These are phyloP conservation scores for Calocera viscosa DNA, from an alignment of 768 basidiomycete genomes.

Conservation along the genomic window DNA sequence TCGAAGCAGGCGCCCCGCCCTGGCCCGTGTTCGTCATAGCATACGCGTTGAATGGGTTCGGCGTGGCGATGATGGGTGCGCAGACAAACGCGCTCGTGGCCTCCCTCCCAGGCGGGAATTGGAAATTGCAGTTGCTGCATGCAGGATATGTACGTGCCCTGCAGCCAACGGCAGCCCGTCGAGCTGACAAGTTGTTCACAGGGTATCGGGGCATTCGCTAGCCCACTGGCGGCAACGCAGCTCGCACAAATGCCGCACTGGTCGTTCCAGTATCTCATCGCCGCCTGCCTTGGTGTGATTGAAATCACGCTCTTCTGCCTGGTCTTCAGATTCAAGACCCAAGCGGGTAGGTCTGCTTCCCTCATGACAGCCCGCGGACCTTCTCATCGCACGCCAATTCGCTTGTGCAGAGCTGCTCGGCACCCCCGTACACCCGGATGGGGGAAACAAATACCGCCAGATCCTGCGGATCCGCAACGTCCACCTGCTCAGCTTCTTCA, in stretches of 20 bases:
- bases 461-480: constrained; percentile 23
- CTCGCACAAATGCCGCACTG: constrained; percentile 54
- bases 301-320: constrained; percentile 39
- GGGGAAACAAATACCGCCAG: not conserved
- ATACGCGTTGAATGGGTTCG: constrained; percentile 36
- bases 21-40: constrained; percentile 36
- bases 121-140: constrained; percentile 22
- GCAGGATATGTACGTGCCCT: not conserved
- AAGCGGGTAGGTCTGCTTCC: not conserved
- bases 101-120: constrained; percentile 24
- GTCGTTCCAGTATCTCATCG: constrained; percentile 68
- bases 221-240: constrained; percentile 71
- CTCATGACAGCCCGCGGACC: too few species aligned
- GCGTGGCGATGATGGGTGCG: constrained; percentile 37
- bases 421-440: not conserved
- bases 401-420: not conserved
- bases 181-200: not conserved
- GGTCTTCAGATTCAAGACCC: not conserved
- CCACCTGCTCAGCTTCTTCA: constrained; percentile 25
- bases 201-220: constrained; percentile 36
- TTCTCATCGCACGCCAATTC: not conserved
- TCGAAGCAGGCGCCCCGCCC: constrained; percentile 34
- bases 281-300: constrained; percentile 47
- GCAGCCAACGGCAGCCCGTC: not conserved
- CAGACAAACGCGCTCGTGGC: constrained; percentile 39